Evolutionary conservation across 1,139 yeast species (phyloP), one percentile per base, ranked within the genome.

Genomic region (Candida buenavistaensis): DNA sequence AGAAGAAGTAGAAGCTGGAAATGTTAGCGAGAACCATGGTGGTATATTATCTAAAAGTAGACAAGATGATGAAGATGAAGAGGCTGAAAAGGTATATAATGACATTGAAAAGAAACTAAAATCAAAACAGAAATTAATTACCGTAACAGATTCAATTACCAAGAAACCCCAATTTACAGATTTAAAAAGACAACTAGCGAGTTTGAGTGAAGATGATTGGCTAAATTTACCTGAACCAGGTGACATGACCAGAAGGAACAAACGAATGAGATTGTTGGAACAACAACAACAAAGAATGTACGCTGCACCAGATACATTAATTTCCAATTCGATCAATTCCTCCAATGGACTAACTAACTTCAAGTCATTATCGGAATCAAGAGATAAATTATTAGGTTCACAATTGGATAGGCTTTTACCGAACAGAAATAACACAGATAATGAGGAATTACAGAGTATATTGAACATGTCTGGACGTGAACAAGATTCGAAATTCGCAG

Each of bases 171-270:
- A 57, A 24, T 68, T 69, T 39, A 35, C 59, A 2, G 69, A 84
- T 48, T 64, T 84, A 42, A 90, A 89, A 54, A 59, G 82, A 26
- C 79, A 74, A 1, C 59, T 90, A 33, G 65, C 80, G 0, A 45
- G 61, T 0, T 75, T 92, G 1, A 68, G 86, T 2, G 76, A 68
- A 14, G 83, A 78, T 2, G 82, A 90, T 50, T 92, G 98, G 98
- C 72, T 76, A 3, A 70, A 66, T 43, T 54, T 92, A 5, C 97
- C 98, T 0, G 96, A 88, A 43, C 94, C 89, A 1, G 87, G 89
- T 2, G 98, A 92, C 59, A 65, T 86, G 48, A 92, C 98, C 0
- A 73, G 82, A 48, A 66, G 79, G 41, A 88, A 89, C 55, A 88
- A 89, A 50, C 64, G 97, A 37, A 64, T 74, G 33, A 64, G 96